Evolutionary conservation across 2,329 filamentous ascomycete species (phyloP), one percentile per base, ranked within the genome.

Genomic region (Ustulina deusta): DNA sequence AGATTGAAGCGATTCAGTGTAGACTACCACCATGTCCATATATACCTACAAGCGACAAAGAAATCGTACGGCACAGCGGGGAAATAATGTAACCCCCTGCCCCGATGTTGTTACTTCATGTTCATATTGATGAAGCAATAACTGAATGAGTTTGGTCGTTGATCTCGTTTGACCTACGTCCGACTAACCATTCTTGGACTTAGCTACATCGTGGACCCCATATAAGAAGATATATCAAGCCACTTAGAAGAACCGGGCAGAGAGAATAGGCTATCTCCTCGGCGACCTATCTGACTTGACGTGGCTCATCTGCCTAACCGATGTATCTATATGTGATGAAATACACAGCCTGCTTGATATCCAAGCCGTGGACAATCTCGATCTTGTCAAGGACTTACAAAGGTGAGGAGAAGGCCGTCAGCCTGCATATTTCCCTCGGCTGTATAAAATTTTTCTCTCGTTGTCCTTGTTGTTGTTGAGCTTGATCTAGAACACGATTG

Each of bases 131-230:
- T 10, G 20, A 54, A 38, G 6, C 51, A 11, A 22, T 11, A 10
- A 15, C 46, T 5, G 46, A 49, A 36, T 34, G 17, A 20, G 20
- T 54, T 54, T 13, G 27, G 3, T n/a, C 25, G 32, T 11, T 25
- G 29, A 22, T 20, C 29, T 38, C n/a, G 17, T 25, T 10, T 25
- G 32, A 17, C 32, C 32, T 38, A 25, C n/a, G 51, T 22, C 20
- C n/a, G 34, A 27, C 51, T 55, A 55, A 36, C 51, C 32, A 22
- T 6, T 55, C n/a, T 55, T 34, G 20, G 34, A 55, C 22, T 25
- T 38, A 55, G 51, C 51, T 55, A 22, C 51, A 38, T 34, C 32
- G 15, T 25, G 6, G 3, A 6, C n/a, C 27, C 27, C 48, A 9
- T 10, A n/a, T 25, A 25, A 38, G 51, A 32, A 11, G 51, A 13